Percentiles rank a stretch among this genome's conserved stretches.
These are phyloP conservation scores for Anacardium occidentale DNA, from an alignment of 345 rosid species.

Conservation along the genomic window DNA sequence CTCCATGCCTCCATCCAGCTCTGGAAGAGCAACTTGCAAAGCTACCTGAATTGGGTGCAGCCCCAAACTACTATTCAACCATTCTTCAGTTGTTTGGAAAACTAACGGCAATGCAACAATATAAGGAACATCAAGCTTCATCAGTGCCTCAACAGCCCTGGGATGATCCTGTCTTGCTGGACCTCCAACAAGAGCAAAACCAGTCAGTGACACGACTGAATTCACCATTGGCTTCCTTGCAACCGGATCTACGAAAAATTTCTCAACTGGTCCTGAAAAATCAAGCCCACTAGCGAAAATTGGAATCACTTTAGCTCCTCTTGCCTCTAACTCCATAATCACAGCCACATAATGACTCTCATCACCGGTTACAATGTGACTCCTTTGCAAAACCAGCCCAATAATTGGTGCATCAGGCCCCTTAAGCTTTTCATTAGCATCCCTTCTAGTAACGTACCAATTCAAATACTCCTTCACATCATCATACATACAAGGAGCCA, in stretches of 20 bases:
- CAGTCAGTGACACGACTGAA: constrained; percentile 79
- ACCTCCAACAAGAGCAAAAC: constrained; percentile 98
- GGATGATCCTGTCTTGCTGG: constrained; percentile 99
- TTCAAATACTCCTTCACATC: constrained; percentile 95
- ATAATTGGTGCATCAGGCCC: constrained; percentile 63
- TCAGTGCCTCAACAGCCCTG: constrained; percentile 86
- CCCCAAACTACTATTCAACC: constrained; percentile 93
- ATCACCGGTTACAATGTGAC: constrained; percentile 98
- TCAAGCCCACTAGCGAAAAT: constrained; percentile 94
- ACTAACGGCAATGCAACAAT: constrained; percentile 90
- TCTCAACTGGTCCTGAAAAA: constrained; percentile 92
- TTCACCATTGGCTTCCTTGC: constrained; percentile 68
- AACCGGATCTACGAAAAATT: constrained; percentile 60
- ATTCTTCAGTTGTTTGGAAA: constrained; percentile 97
- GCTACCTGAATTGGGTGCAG: constrained; percentile 99
- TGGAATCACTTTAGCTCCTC: constrained; percentile 94
- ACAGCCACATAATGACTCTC: constrained; percentile 97
- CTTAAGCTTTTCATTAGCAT: constrained; percentile 71
- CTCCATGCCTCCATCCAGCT: constrained; percentile 98
- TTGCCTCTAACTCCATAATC: constrained; percentile 96
- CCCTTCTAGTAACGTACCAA: constrained; percentile 88
- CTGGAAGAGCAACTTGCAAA: constrained; percentile 95
- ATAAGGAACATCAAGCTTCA: constrained; percentile 92
- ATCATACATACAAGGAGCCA: constrained; percentile 92
- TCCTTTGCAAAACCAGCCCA: constrained; percentile 88